A percentile compares a stretch with the other conserved stretches of the same genome.
Conservation (phyloP, 2,329 filamentous ascomycete species). For the Elsinoe perseae region DNA sequence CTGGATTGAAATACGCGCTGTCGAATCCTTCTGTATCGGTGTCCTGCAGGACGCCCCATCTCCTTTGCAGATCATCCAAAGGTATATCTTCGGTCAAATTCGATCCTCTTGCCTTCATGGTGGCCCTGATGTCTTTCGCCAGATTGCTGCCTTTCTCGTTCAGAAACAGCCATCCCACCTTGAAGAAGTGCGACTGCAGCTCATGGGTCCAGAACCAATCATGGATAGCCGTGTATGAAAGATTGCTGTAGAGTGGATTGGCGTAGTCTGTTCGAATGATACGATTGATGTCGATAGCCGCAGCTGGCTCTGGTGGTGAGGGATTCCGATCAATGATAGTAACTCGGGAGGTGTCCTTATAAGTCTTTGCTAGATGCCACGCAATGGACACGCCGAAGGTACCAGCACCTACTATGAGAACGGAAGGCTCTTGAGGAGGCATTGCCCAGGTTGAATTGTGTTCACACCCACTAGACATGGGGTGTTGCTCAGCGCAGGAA, state of each 20-base stretch:
- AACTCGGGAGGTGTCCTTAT: constrained; percentile 40
- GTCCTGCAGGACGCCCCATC: constrained; percentile 37
- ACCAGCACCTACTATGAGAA: constrained; percentile 56
- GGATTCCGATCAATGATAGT: constrained; percentile 52
- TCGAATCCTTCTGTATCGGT: constrained; percentile 34
- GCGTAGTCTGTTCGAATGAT: constrained; percentile 30
- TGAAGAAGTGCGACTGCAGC: constrained; percentile 44
- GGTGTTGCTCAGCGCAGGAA: neutral
- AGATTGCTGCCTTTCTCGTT: constrained; percentile 43
- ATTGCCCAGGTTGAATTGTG: neutral
- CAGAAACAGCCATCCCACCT: constrained; percentile 53
- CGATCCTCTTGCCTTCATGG: constrained; percentile 43
- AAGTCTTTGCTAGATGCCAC: constrained; percentile 50
- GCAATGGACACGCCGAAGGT: constrained; percentile 60
- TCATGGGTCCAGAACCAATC: constrained; percentile 31
- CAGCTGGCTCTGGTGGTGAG: constrained; percentile 39
- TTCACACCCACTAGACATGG: too few relatives aligned
- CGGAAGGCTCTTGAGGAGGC: constrained; percentile 14
- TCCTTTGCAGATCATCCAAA: constrained; percentile 33
- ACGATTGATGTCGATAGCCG: constrained; percentile 28
- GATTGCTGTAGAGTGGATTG: constrained; percentile 24
- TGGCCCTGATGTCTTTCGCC: constrained; percentile 45
- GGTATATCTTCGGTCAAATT: constrained; percentile 38
- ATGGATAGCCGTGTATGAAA: constrained; percentile 33
- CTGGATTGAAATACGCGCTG: constrained; percentile 43